Evolutionary conservation across 768 basidiomycete genomes (phyloP), one percentile per base, ranked within the genome.

Genomic region (Naganishia randhawae): DNA sequence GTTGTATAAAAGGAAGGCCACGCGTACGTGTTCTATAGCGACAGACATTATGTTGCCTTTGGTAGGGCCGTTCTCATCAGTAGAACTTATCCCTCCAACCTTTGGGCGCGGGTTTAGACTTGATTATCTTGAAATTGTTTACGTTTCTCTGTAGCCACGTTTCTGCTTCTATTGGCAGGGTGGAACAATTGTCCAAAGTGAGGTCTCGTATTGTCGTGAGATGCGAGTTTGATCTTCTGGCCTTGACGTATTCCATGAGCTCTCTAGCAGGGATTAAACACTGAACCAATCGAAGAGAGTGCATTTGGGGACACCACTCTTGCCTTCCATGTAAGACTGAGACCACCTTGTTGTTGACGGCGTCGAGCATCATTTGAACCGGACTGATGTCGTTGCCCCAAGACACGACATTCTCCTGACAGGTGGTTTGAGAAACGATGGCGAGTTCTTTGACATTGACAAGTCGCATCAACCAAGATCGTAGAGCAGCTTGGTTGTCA

Each of bases 291-390:
- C 57, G 57, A 61, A 61, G 57, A 13, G 57, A 61, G 37, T 61
- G 57, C 57, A 61, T 61, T 41, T 29, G 57, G 9, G 57, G 57
- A 22, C 57, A 61, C 57, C 57, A 61, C 41, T 61, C 57, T 41
- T 16, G 57, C 25, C 57, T 61, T 61, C 37, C 57, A 19, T 61
- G 57, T 37, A 61, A 25, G 10, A 61, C 37, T 14, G 57, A 25
- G 22, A 61, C 57, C 10, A 61, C 39, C 22, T 61, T 61, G 25
- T 61, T 61, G 17, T 61, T 61, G 31, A 35, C 57, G 9, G 57
- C 57, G 41, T 61, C 57, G 19, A 61, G n/a, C 57, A 61, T 61
- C 7, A 39, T 25, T 41, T 33, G 37, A 25, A 61, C 33, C 39
- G 41, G 16, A 19, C 41, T 25, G 35, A 61, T 14, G 57, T 61